Conservation (phyloP, 1,139 yeast genomes). For the Pichia sp. region DNA sequence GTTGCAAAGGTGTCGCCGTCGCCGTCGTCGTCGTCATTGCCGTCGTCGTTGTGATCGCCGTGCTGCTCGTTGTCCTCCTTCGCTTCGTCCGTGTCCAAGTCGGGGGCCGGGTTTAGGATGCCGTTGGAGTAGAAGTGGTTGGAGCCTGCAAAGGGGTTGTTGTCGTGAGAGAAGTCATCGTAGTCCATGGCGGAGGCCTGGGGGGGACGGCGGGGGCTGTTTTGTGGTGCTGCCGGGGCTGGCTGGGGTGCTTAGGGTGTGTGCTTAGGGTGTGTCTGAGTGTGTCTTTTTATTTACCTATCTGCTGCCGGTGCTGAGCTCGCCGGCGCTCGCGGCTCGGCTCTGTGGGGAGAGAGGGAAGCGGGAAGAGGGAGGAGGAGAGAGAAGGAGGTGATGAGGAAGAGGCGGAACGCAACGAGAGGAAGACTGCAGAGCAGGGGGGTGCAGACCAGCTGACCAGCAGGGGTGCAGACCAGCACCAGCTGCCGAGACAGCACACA, state of each 20-base stretch:
- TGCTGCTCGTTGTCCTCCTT: not conserved
- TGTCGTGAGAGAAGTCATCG: slow-evolving; percentile 40
- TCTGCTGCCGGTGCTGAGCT: too few relatives aligned
- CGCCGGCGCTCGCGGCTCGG: not conserved
- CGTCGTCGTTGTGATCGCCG: not conserved
- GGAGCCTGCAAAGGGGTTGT: slow-evolving; percentile 45
- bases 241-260: not conserved
- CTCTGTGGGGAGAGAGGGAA: not conserved
- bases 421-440: too few relatives aligned
- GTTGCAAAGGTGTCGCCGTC: not conserved
- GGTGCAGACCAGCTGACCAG: too few relatives aligned
- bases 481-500: too few relatives aligned
- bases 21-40: not conserved
- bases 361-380: not conserved
- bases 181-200: slow-evolving; percentile 12
- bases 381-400: too few relatives aligned
- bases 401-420: too few relatives aligned
- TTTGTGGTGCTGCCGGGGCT: not conserved
- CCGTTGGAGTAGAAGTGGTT: slow-evolving; percentile 40
- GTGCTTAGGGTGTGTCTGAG: too few relatives aligned
- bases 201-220: not conserved
- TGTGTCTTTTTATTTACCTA: too few relatives aligned
- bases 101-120: slow-evolving; percentile 19
- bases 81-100: not conserved
- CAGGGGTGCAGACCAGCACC: not conserved